These are phyloP conservation scores for Entomortierella parvispora DNA, from an alignment of 192 early-diverging fungal genomes.

Conservation along the genomic window DNA sequence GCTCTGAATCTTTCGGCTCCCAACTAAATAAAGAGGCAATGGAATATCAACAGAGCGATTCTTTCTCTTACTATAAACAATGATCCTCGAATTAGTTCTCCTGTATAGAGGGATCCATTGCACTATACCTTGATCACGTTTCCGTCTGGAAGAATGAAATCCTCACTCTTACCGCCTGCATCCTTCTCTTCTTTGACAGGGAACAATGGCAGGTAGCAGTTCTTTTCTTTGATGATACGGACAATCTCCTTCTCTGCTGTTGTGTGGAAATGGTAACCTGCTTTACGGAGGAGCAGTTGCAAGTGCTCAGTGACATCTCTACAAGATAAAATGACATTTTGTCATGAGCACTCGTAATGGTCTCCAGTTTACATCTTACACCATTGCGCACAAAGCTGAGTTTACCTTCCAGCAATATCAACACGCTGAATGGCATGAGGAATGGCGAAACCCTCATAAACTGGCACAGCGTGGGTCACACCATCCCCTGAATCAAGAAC, in stretches of 20 bases:
- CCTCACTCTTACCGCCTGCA: constrained; percentile 75
- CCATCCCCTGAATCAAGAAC: constrained; percentile 97
- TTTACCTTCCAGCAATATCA: constrained; percentile 87
- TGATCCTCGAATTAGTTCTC: too few species aligned
- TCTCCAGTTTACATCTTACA: background rate
- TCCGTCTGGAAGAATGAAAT: constrained; percentile 86
- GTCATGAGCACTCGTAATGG: background rate
- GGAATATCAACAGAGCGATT: background rate
- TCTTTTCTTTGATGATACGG: constrained; percentile 95
- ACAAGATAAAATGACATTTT: background rate
- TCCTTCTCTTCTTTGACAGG: constrained; percentile 97
- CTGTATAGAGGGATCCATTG: too few species aligned
- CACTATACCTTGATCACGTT: constrained; percentile 84
- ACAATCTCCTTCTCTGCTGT: constrained; percentile 97
- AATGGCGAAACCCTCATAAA: constrained; percentile 97
- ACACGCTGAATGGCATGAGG: constrained; percentile 93
- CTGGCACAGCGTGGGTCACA: constrained; percentile 94
- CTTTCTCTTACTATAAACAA: background rate
- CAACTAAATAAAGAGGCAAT: constrained; percentile 57
- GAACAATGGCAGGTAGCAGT: constrained; percentile 91
- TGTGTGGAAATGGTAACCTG: constrained; percentile 88
- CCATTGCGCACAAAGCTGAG: background rate
- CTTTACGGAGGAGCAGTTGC: constrained; percentile 91
- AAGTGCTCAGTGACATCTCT: constrained; percentile 95
- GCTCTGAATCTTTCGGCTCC: constrained; percentile 93